Percentiles rank a stretch among this genome's conserved stretches.
Evolutionary conservation across 2,329 filamentous ascomycete species (phyloP).

Genomic region (Trichoderma lentiforme): DNA sequence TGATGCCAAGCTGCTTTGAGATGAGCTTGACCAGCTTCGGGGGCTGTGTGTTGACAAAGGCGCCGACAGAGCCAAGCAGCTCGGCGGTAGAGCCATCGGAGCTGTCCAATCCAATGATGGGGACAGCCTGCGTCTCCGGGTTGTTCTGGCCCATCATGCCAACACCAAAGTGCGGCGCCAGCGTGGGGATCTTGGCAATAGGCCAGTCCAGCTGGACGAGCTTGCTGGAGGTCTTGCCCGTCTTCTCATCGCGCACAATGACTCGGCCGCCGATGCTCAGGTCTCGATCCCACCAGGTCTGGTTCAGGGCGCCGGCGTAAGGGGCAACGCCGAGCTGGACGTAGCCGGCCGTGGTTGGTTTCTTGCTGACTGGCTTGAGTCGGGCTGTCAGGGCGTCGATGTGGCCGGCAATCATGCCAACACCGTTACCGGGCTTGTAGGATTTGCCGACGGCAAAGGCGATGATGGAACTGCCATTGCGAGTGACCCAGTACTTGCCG

Average conservation of each 20-base stretch:
- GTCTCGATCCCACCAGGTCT: conserved; percentile 97
- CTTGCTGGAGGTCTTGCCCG: conserved; percentile 73
- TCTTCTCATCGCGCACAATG: conserved; percentile 68
- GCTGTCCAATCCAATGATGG: conserved; percentile 85
- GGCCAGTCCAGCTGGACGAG: conserved; percentile 93
- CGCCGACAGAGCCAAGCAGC: conserved; percentile 59
- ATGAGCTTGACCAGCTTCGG: conserved; percentile 81
- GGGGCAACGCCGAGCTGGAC: conserved; percentile 87
- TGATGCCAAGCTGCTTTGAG: conserved; percentile 69
- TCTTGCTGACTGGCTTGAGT: conserved; percentile 84
- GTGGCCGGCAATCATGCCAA: conserved; percentile 86
- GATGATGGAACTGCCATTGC: conserved; percentile 82
- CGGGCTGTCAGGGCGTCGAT: conserved; percentile 88
- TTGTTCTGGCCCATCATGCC: conserved; percentile 68
- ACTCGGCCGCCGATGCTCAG: conserved; percentile 87
- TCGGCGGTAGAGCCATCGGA: conserved; percentile 46
- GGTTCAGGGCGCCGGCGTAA: conserved; percentile 82
- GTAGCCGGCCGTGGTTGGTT: conserved; percentile 82
- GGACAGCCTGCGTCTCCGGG: conserved; percentile 88
- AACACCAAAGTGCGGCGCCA: conserved; percentile 90
- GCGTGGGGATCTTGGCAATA: conserved; percentile 84
- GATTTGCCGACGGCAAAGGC: conserved; percentile 78
- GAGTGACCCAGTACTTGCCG: conserved; percentile 83
- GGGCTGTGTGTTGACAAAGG: conserved; percentile 81
- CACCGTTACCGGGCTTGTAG: conserved; percentile 80